Base-by-base conservation (phyloP, 2,329 filamentous ascomycete genomes). In the Exserohilum rostratum region DNA sequence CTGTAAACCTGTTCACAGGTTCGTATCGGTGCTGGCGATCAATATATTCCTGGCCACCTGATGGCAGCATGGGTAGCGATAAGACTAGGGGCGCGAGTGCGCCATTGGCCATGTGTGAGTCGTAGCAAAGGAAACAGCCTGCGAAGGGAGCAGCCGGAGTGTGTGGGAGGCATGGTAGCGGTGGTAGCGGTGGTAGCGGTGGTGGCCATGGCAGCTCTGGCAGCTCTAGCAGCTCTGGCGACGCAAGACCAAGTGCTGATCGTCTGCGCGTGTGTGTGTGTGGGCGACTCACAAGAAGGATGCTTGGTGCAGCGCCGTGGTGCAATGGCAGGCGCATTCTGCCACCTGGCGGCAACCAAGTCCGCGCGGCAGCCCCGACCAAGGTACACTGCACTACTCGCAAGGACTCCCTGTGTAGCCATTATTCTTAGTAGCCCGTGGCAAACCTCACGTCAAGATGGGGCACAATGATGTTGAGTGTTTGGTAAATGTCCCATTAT, bases 31-130 rank as follows among this genome's bases (percentile, higher is more conserved):
- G 37, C 35, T 20, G 47, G 37, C 50, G 50, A 58, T 60, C 53
- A 38, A 51, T 52, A 45, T 50, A 48, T 50, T 47, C 57, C 57
- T 56, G 61, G 53, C 55, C 56, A 64, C 59, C 58, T 62, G 61
- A 64, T 54, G 48, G 27, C 13, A 38, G 38, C 52, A 42, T 49
- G 42, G 40, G 40, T 42, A 18, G 50, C 50, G 40, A 57, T 49
- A 49, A 44, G 54, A 45, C 42, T 27, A 52, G 43, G 44, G 44
- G 42, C 50, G 34, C 18, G 34, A 30, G n/a, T 13, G 25, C 38
- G 17, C 35, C 30, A 53, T 53, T 57, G 45, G 54, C 20, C 45
- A 49, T 51, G 46, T 49, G 40, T 60, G 34, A 43, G 53, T 50
- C 54, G 39, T 27, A 55, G 53, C 51, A 54, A 50, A 54, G 39